phyloP scores from a whole-genome alignment of 2,329 filamentous ascomycete species.

The Sarocladiaceae sp. region DNA sequence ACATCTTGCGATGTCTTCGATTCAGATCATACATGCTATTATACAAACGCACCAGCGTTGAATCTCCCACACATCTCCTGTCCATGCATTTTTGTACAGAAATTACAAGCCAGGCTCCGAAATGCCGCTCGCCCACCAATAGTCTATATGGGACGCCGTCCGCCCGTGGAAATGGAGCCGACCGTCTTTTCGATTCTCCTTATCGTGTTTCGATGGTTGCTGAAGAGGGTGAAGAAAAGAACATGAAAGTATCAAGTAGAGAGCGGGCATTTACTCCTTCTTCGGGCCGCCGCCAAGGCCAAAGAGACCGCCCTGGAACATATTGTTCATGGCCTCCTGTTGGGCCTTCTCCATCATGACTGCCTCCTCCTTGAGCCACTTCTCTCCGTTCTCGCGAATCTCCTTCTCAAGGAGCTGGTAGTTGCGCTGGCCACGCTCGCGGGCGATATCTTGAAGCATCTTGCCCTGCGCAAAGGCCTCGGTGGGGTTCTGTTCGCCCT shows the following conservation, averaged over 20 bases:
- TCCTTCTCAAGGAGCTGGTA: slow-evolving; percentile 87
- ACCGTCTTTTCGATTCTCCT: not conserved
- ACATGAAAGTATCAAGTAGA: not conserved
- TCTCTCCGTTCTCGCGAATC: slow-evolving; percentile 87
- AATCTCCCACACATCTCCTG: not conserved
- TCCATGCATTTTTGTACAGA: slow-evolving; percentile 5
- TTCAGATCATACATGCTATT: slow-evolving; percentile 7
- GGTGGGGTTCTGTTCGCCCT: slow-evolving; percentile 63
- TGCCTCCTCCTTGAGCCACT: slow-evolving; percentile 93
- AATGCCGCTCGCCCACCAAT: slow-evolving; percentile 3
- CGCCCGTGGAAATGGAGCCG: not conserved
- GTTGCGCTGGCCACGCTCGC: slow-evolving; percentile 83
- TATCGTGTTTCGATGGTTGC: too few relatives aligned
- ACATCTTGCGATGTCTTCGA: not conserved
- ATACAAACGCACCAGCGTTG: not conserved
- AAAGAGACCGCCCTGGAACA: slow-evolving; percentile 66
- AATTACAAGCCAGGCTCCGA: not conserved
- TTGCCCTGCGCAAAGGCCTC: slow-evolving; percentile 87
- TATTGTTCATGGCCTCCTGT: slow-evolving; percentile 85
- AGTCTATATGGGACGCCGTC: slow-evolving; percentile 4
- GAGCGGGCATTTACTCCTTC: slow-evolving; percentile 11
- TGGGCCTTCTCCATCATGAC: slow-evolving; percentile 81
- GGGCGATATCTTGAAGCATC: slow-evolving; percentile 92
- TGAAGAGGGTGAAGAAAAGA: not conserved
- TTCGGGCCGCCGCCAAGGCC: slow-evolving; percentile 15